Conservation (phyloP, 805 yeast genomes). For the Clavispora santaluciae region DNA sequence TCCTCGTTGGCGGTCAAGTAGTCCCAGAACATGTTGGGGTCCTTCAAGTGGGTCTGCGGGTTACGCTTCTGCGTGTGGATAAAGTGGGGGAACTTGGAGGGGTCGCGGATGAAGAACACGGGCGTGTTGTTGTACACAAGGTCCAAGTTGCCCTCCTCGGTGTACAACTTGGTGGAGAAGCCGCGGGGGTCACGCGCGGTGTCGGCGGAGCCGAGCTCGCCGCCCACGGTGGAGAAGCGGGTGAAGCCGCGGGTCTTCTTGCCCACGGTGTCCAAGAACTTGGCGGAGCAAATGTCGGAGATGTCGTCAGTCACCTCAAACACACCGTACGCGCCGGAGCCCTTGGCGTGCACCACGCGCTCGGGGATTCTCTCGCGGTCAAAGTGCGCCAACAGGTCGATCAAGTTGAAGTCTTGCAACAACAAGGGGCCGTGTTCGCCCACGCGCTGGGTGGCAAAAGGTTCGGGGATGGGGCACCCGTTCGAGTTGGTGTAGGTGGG, state of each 20-base stretch:
- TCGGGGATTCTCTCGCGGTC: constrained; percentile 90
- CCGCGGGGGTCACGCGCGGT: constrained; percentile 89
- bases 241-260: constrained; percentile 43
- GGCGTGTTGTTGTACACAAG: constrained; percentile 86
- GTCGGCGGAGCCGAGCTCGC: constrained; percentile 77
- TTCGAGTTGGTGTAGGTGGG: constrained; percentile 67
- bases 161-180: constrained; percentile 71
- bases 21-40: constrained; percentile 83
- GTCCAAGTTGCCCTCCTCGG: constrained; percentile 82
- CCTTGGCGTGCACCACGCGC: constrained; percentile 91
- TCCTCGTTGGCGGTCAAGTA: constrained; percentile 70
- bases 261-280: constrained; percentile 25
- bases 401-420: constrained; percentile 74
- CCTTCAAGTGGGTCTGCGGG: constrained; percentile 74
- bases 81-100: constrained; percentile 80
- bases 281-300: constrained; percentile 23
- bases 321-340: constrained; percentile 85
- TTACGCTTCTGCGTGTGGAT: constrained; percentile 87
- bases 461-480: constrained; percentile 73
- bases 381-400: constrained; percentile 81
- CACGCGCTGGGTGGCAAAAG: constrained; percentile 71
- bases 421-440: constrained; percentile 75
- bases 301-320: constrained; percentile 74
- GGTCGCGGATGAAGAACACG: constrained; percentile 79
- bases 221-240: constrained; percentile 85